Base-by-base conservation (phyloP, 2,329 filamentous ascomycete genomes). In the Pyricularia sp. region DNA sequence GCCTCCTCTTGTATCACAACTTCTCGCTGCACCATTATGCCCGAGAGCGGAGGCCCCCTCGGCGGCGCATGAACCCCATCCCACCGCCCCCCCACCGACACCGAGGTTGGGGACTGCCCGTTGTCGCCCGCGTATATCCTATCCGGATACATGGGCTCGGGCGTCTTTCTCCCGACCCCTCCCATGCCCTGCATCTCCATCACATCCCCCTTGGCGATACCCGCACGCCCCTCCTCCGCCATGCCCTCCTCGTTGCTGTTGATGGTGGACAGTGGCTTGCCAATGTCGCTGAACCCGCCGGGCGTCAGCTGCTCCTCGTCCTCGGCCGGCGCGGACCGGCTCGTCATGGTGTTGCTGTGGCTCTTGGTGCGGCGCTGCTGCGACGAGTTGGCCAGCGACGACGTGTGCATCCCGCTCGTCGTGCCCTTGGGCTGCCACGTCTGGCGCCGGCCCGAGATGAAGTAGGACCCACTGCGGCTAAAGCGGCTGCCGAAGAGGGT, bases 261-360 rank as follows among this genome's bases (percentile, higher is more conserved):
- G n/a, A 25, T 28, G n/a, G 23, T 65, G 14, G 31, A 23, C 28
- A 33, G 30, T 30, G 64, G 25, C 64, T 65, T 33, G 26, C 20
- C 31, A 9, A 33, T 30, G 12, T 64, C 63, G 17, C 31, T 42
- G n/a, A 12, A 33, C 20, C 25, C 20, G 30, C 30, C 30, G n/a
- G 30, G 31, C 30, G 36, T 65, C 31, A 65, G n/a, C 64, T 65
- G 25, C 64, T 65, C 64, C n/a, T 65, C 64, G 64, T 65, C 64
- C 25, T 64, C 25, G n/a, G 5, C 30, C 2, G 28, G n/a, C 64
- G 64, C 64, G 64, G 36, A n/a, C n/a, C 36, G 17, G 36, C 36
- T 20, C 36, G 36, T 11, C 31, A 10, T 42, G 36, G 36, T 42
- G 36, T 20, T 4, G 36, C 17, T 20, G 36, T 42, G 12, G 36